phyloP scores from a whole-genome alignment of 2,329 filamentous ascomycete genomes.

The Pyrenophora seminiperda region DNA sequence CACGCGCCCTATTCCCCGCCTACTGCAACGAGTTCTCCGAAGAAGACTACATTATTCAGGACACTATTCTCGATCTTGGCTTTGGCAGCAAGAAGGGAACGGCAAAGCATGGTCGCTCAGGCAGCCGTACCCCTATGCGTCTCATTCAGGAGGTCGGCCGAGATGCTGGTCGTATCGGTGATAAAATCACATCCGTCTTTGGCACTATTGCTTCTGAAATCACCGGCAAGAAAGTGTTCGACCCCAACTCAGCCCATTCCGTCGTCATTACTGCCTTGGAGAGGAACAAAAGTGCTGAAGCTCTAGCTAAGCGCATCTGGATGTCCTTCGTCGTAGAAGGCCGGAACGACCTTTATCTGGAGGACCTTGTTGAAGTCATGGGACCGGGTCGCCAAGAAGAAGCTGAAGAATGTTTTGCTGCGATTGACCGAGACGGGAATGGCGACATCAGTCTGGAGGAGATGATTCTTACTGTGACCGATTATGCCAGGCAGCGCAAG shows the following conservation, averaged over 20 bases:
- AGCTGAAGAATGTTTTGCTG: conserved; percentile 82
- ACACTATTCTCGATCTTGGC: conserved; percentile 65
- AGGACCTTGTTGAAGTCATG: conserved; percentile 88
- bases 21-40: conserved; percentile 90
- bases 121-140: conserved; percentile 76
- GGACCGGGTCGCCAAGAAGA: conserved; percentile 74
- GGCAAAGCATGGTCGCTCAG: conserved; percentile 56
- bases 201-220: conserved; percentile 94
- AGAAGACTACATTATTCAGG: conserved; percentile 90
- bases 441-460: conserved; percentile 95
- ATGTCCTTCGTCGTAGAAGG: conserved; percentile 97
- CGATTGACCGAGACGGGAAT: conserved; percentile 85
- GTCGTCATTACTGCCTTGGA: conserved; percentile 89
- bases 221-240: conserved; percentile 93
- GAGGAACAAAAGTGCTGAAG: conserved; percentile 81
- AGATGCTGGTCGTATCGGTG: conserved; percentile 74
- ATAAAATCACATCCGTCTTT: conserved; percentile 91
- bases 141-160: conserved; percentile 73
- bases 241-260: conserved; percentile 86
- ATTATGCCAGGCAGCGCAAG: conserved; percentile 84
- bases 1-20: conserved; percentile 83
- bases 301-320: conserved; percentile 93
- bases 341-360: conserved; percentile 74
- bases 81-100: conserved; percentile 62
- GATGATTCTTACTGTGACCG: conserved; percentile 85